phyloP scores from a whole-genome alignment of 768 basidiomycete species.

The Hericium rajendrae region DNA sequence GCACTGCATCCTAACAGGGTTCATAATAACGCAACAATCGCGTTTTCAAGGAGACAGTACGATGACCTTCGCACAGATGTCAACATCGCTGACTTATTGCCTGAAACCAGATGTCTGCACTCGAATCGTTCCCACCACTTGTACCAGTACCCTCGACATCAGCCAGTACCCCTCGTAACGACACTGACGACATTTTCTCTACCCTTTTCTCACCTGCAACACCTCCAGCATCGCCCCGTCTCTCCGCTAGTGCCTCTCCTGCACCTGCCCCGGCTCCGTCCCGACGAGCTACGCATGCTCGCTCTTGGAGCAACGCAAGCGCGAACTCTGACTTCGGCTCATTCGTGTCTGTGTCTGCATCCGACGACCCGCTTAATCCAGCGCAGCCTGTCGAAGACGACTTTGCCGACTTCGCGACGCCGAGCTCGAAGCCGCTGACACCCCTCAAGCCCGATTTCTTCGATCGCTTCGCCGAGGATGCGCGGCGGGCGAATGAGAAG shows the following conservation, averaged over 20 bases:
- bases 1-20: too few relatives aligned
- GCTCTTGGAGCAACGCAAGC: slow-evolving; percentile 6
- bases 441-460: slow-evolving; percentile 36
- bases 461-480: slow-evolving; percentile 47
- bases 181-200: slow-evolving; percentile 24
- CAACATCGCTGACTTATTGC: too few relatives aligned
- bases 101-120: background rate
- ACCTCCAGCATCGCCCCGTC: slow-evolving; percentile 21
- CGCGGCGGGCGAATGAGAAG: slow-evolving; percentile 42
- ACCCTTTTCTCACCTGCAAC: slow-evolving; percentile 26
- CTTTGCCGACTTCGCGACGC: background rate
- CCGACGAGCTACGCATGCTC: background rate
- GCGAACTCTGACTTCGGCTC: slow-evolving; percentile 44
- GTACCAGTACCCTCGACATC: slow-evolving; percentile 17
- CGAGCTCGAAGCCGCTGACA: slow-evolving; percentile 5
- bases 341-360: slow-evolving; percentile 46
- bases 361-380: slow-evolving; percentile 39
- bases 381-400: background rate
- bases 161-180: slow-evolving; percentile 3
- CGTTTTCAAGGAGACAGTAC: too few relatives aligned
- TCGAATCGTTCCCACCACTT: slow-evolving; percentile 16
- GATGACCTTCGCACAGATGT: too few relatives aligned
- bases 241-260: background rate
- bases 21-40: too few relatives aligned
- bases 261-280: background rate